Base-by-base conservation (phyloP, 176 grass and related monocot species). In the Avena insularis region DNA sequence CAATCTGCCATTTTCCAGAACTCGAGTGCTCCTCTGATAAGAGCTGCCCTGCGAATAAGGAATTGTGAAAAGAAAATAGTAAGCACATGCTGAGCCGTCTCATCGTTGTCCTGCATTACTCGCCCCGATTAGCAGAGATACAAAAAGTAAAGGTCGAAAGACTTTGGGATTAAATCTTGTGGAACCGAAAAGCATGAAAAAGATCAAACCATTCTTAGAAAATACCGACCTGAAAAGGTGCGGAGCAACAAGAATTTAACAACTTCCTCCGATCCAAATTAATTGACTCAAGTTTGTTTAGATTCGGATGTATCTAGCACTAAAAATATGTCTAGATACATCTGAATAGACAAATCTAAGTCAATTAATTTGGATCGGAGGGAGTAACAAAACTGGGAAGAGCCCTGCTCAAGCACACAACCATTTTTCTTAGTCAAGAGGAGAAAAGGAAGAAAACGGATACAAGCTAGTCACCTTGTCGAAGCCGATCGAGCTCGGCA, bases 21-120 rank as follows among this genome's bases (percentile, higher is more conserved):
- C 69, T 2, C 58, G 87, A 8, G 55, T 47, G 80, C 70, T 92
- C 82, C 83, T 82, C 53, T 85, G 66, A 2, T 82, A 76, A 23
- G 84, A 82, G 10, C 49, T 61, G 57, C 25, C 81, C 93, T 92
- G 83, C 38, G 16, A 68, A 68, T n/a, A 62, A 19, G 12, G 17
- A 69, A 61, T 51, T 5, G 47, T 45, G 55, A 3, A 45, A 73
- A 72, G 4, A 17, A 29, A 66, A 31, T 50, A 15, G 45, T 82
- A 49, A 49, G 64, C 31, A 33, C 8, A 81, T 43, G 15, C 40
- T 46, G 71, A 90, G 6, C 14, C n/a, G 61, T 23, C 25, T 2
- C 38, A 70, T 9, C 14, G 33, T 23, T 47, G 6, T 13, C 1
- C 68, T 14, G 14, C 43, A 47, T 29, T 43, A 2, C 4, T 73